These are phyloP conservation scores for Vicia sativa DNA, from an alignment of 306 rosid species.

Conservation along the genomic window DNA sequence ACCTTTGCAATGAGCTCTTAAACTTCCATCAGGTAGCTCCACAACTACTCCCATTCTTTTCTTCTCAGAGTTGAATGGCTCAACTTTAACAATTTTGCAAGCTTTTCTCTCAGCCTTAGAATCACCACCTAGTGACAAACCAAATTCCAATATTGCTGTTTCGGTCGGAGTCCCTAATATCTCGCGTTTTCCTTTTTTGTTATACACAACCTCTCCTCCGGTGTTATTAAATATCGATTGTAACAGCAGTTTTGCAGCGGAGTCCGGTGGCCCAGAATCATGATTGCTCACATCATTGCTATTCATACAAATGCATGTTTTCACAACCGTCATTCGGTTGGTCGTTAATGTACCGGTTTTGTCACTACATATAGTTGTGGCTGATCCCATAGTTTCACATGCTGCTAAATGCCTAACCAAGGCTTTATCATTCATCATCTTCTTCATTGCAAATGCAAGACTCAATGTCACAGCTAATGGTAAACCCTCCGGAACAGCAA, in stretches of 20 bases:
- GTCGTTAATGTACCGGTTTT: conserved; percentile 97
- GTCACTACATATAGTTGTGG: conserved; percentile 91
- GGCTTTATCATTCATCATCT: conserved; percentile 98
- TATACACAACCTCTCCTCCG: conserved; percentile 88
- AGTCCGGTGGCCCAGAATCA: conserved; percentile 55
- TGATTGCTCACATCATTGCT: conserved; percentile 51
- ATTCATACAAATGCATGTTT: conserved; percentile 82
- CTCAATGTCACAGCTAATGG: conserved; percentile 94
- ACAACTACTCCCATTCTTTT: conserved; percentile 90
- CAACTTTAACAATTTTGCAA: conserved; percentile 65
- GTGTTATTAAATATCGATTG: conserved; percentile 88
- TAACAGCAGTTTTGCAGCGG: conserved; percentile 54
- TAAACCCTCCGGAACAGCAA: conserved; percentile 94
- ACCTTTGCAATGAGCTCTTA: conserved; percentile 87
- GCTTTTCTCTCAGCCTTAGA: conserved; percentile 66
- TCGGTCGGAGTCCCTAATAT: conserved; percentile 90
- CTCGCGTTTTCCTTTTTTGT: conserved; percentile 68
- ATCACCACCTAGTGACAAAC: conserved; percentile 75
- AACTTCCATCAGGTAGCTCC: conserved; percentile 66
- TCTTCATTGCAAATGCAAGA: conserved; percentile 97
- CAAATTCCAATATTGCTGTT: conserved; percentile 81
- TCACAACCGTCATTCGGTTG: conserved; percentile 87
- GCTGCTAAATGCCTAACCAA: conserved; percentile 93
- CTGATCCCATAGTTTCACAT: conserved; percentile 98
- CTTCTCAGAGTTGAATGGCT: conserved; percentile 92